Evolutionary conservation across 2,329 filamentous ascomycete genomes (phyloP), one percentile per base, ranked within the genome.

Genomic region (Endoconidiophora laricicola): DNA sequence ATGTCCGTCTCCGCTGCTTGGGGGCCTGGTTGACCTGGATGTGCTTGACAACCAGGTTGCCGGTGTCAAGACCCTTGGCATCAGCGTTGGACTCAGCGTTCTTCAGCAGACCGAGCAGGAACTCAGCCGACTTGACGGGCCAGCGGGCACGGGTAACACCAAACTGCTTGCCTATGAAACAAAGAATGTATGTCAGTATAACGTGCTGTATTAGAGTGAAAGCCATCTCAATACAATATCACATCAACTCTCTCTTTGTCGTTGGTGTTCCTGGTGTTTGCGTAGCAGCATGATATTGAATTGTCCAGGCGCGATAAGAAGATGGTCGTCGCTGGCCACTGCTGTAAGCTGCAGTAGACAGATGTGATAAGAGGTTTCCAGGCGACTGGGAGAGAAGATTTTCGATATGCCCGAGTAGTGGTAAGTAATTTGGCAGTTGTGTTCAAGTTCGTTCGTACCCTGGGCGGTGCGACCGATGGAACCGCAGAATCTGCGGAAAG

Each of bases 21-120:
- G 91, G 91, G 62, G 91, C 93, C 79, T 98, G 91, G 86, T 98
- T 98, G 79, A 98, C 91, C 78, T 98, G 91, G 75, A 98, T 98
- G 84, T 95, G 93, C 86, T 95, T 95, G 75, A 98, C 85, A 68
- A 96, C 74, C 67, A 98, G 78, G 79, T 93, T 93, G 74, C 81
- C 82, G 67, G 88, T 96, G 74, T 98, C 87, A 65, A 94, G 86
- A 65, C 88, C 87, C 79, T 94, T 94, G 70, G 85, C 84, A 64
- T 94, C 88, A 68, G 87, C 87, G 72, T 94, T 94, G 74, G 87
- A 81, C 78, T 94, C 87, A 60, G 87, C 87, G 74, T 94, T 94
- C 80, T 88, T 91, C 63, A 98, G 85, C 63, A 98, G 86, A 67
- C 83, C 85, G 71, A 95, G 81, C 58, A 98, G 79, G 79, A 94